Percentiles rank a stretch among this genome's conserved stretches.
Conservation (phyloP, 1,284 basidiomycete genomes). For the Malassezia nana region DNA sequence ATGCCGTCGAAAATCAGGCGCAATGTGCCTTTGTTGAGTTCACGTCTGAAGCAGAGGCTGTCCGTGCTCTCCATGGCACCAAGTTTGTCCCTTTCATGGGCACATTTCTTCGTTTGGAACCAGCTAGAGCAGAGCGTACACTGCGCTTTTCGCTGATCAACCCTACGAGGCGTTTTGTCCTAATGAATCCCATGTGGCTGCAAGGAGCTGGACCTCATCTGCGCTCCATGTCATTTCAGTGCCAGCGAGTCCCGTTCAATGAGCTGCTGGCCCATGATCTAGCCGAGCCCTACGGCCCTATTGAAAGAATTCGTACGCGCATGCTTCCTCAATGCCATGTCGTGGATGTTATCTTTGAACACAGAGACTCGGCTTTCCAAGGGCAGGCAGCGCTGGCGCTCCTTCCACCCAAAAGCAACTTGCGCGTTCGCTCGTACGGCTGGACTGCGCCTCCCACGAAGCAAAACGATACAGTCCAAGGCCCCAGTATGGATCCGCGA, state of each 20-base stretch:
- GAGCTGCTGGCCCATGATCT: not conserved
- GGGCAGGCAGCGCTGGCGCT: not conserved
- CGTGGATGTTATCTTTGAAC: not conserved
- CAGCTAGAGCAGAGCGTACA: not conserved
- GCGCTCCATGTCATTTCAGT: not conserved
- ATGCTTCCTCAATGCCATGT: not conserved
- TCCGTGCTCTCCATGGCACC: not conserved
- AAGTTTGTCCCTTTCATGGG: not conserved
- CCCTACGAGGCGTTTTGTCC: not conserved
- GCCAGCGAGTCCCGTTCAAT: not conserved
- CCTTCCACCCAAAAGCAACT: not conserved
- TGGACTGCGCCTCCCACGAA: not conserved
- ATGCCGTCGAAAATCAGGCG: not conserved
- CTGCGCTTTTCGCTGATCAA: conserved; percentile 4
- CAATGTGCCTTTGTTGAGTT: conserved; percentile 4
- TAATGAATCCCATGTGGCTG: not conserved
- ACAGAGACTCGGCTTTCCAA: not conserved
- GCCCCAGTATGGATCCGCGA: not conserved
- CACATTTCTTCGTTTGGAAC: not conserved
- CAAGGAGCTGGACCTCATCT: not conserved
- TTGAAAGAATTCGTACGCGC: not conserved
- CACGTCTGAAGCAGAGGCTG: not conserved
- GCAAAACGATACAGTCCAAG: not conserved
- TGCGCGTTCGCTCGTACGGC: not conserved
- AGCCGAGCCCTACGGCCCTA: not conserved